A percentile compares a stretch with the other conserved stretches of the same genome.
phyloP scores from a whole-genome alignment of 495 filamentous ascomycete species.

The Penicillium herquei region DNA sequence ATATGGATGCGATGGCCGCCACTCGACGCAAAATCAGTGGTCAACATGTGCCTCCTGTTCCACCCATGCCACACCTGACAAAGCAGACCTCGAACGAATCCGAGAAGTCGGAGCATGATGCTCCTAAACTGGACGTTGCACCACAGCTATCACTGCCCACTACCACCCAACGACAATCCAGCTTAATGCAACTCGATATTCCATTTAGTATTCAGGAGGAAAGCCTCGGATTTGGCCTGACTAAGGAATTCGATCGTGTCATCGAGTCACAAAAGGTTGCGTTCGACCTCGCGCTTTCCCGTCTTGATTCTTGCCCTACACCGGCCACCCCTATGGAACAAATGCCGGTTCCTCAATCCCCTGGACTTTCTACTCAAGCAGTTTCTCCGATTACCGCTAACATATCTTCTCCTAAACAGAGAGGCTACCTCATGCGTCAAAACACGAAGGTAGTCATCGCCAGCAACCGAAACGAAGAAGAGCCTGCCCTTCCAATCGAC shows the following conservation, averaged over 20 bases:
- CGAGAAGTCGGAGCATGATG: slow-evolving; percentile 24
- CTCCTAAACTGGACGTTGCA: slow-evolving; percentile 17
- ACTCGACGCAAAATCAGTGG: slow-evolving; percentile 81
- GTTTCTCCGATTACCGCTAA: slow-evolving; percentile 51
- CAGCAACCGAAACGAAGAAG: slow-evolving; percentile 60
- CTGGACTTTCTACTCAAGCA: background rate
- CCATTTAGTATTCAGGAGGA: slow-evolving; percentile 51
- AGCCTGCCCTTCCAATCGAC: slow-evolving; percentile 33
- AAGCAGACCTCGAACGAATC: slow-evolving; percentile 37
- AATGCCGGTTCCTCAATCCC: slow-evolving; percentile 2
- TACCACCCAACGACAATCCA: slow-evolving; percentile 46
- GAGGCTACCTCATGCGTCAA: slow-evolving; percentile 97
- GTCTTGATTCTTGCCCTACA: slow-evolving; percentile 13
- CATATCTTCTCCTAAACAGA: slow-evolving; percentile 61
- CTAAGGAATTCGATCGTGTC: slow-evolving; percentile 90
- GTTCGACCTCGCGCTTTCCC: slow-evolving; percentile 54
- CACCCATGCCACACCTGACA: slow-evolving; percentile 26
- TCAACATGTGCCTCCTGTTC: slow-evolving; percentile 61
- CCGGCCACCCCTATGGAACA: slow-evolving; percentile 12
- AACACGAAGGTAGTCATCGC: slow-evolving; percentile 97
- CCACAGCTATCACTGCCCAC: slow-evolving; percentile 15
- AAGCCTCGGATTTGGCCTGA: slow-evolving; percentile 74
- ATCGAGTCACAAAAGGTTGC: slow-evolving; percentile 98
- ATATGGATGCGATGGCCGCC: slow-evolving; percentile 83
- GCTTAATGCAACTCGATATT: slow-evolving; percentile 68